Conservation (phyloP, 2,329 filamentous ascomycete species). For the Penicillium sp. region DNA sequence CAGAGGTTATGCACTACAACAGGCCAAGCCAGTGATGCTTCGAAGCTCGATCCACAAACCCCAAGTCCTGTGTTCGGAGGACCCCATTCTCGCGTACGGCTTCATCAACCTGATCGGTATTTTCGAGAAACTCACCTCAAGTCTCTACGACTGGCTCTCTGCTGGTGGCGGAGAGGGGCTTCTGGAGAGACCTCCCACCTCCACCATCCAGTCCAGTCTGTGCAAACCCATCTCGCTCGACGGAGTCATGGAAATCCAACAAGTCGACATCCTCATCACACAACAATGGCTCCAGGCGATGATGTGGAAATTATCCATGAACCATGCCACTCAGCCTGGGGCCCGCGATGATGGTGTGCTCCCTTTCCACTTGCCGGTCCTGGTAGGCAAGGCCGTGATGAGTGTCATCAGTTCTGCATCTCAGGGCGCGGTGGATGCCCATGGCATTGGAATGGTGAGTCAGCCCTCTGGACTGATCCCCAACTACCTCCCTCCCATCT, state of each 20-base stretch:
- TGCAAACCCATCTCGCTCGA: constrained; percentile 60
- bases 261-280: constrained; percentile 69
- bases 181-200: constrained; percentile 36
- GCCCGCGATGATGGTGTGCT: constrained; percentile 60
- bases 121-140: constrained; percentile 44
- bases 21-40: constrained; percentile 70
- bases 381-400: constrained; percentile 65
- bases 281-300: constrained; percentile 73
- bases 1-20: constrained; percentile 72
- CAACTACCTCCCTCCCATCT: not conserved
- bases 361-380: constrained; percentile 66
- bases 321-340: constrained; percentile 64
- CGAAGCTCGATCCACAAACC: constrained; percentile 67
- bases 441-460: constrained; percentile 74
- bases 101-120: constrained; percentile 47
- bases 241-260: constrained; percentile 65
- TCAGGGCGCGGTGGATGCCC: constrained; percentile 72
- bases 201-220: constrained; percentile 57
- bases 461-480: not conserved
- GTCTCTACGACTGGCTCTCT: constrained; percentile 46
- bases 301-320: constrained; percentile 73
- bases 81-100: constrained; percentile 46
- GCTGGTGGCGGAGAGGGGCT: constrained; percentile 39
- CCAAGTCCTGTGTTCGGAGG: constrained; percentile 65
- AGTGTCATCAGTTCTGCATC: constrained; percentile 74